A percentile compares a stretch with the other conserved stretches of the same genome.
These are phyloP conservation scores for Hemileccinum rubropunctum DNA, from an alignment of 768 basidiomycete genomes.

Conservation along the genomic window DNA sequence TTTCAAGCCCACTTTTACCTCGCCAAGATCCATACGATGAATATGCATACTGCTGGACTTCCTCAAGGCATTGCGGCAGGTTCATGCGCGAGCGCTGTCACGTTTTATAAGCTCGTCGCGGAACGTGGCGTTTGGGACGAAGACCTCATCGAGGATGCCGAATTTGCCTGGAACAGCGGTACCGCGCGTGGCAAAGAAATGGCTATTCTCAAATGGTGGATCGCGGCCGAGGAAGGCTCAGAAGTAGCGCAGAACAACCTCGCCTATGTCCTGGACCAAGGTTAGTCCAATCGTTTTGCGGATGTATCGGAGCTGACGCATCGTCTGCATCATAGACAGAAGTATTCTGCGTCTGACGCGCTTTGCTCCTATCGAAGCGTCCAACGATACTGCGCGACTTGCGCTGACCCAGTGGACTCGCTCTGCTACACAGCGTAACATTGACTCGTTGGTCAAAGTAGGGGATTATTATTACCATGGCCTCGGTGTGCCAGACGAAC, in stretches of 20 bases:
- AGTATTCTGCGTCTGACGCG: slow-evolving; percentile 66
- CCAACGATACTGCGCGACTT: slow-evolving; percentile 77
- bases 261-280: slow-evolving; percentile 89
- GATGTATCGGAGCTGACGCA: slow-evolving; percentile 24
- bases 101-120: slow-evolving; percentile 89
- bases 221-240: slow-evolving; percentile 88
- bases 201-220: slow-evolving; percentile 92
- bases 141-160: slow-evolving; percentile 78
- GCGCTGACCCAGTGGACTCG: slow-evolving; percentile 94
- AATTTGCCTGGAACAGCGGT: slow-evolving; percentile 67
- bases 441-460: slow-evolving; percentile 97
- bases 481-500: slow-evolving; percentile 70
- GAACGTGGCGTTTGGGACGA: slow-evolving; percentile 91
- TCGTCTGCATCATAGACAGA: slow-evolving; percentile 46
- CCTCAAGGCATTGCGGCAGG: slow-evolving; percentile 55
- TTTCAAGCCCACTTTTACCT: slow-evolving; percentile 96
- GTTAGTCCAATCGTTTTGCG: slow-evolving; percentile 41
- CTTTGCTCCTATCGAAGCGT: slow-evolving; percentile 67
- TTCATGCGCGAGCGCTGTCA: slow-evolving; percentile 86
- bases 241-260: slow-evolving; percentile 96
- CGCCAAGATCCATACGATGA: slow-evolving; percentile 71
- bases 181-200: slow-evolving; percentile 71
- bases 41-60: slow-evolving; percentile 42
- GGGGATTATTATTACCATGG: slow-evolving; percentile 97
- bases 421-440: slow-evolving; percentile 88